Evolutionary conservation across 768 basidiomycete species (phyloP).

Genomic region (Macrolepiota dolichaula): DNA sequence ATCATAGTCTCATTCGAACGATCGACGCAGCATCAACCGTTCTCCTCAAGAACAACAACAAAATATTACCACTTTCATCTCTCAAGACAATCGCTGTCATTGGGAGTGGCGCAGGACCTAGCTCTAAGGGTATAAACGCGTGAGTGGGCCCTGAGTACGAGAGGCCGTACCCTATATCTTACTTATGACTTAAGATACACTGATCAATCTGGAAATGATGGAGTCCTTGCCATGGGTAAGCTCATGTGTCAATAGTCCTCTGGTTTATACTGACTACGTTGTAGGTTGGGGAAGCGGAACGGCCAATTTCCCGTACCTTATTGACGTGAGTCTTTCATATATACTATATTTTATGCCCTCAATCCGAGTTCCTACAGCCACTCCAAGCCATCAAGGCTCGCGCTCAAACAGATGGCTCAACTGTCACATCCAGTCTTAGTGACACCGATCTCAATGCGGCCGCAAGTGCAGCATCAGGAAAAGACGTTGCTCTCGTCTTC

Average conservation of each 20-base stretch:
- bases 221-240: conserved; percentile 60
- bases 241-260: background rate
- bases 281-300: conserved; percentile 51
- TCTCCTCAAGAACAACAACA: conserved; percentile 55
- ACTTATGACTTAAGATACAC: conserved; percentile 25
- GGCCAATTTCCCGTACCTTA: conserved; percentile 48
- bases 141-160: conserved; percentile 18
- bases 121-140: conserved; percentile 54
- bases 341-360: background rate
- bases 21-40: conserved; percentile 64
- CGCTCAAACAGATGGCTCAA: conserved; percentile 34
- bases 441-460: conserved; percentile 49
- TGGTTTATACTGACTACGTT: background rate
- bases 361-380: conserved; percentile 25
- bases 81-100: conserved; percentile 51
- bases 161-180: background rate
- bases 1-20: conserved; percentile 47
- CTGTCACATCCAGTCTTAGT: conserved; percentile 42
- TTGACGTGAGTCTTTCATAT: conserved; percentile 30
- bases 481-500: conserved; percentile 52
- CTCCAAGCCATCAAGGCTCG: conserved; percentile 42
- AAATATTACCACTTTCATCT: conserved; percentile 41
- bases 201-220: conserved; percentile 54
- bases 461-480: conserved; percentile 36
- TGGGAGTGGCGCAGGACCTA: conserved; percentile 56